phyloP scores from a whole-genome alignment of 345 rosid species.

The Eucalyptus tenuipes region DNA sequence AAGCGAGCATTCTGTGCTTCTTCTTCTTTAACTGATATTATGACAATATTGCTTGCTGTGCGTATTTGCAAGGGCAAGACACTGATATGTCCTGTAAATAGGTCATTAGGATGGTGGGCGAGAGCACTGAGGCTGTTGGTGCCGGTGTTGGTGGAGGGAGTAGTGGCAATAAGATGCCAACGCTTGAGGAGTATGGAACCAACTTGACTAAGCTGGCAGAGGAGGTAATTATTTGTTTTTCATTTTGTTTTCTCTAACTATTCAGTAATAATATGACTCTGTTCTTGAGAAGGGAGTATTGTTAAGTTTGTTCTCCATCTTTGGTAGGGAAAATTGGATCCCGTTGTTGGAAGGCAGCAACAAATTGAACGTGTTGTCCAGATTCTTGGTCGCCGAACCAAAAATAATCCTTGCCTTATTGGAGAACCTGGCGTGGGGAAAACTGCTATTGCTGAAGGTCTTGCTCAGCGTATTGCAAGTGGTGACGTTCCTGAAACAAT shows the following conservation, averaged over 20 bases:
- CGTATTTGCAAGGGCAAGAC: background rate
- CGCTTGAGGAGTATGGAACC: slow-evolving; percentile 97
- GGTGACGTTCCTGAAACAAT: slow-evolving; percentile 99
- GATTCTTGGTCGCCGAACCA: slow-evolving; percentile 92
- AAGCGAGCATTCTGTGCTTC: background rate
- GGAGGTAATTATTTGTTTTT: slow-evolving; percentile 42
- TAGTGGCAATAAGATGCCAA: slow-evolving; percentile 86
- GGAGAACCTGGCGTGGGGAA: slow-evolving; percentile 99
- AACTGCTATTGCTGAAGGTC: slow-evolving; percentile 99
- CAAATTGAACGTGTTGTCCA: slow-evolving; percentile 96
- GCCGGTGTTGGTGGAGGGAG: slow-evolving; percentile 74
- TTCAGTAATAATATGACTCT: background rate
- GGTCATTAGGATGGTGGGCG: slow-evolving; percentile 99
- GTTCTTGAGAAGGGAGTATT: background rate
- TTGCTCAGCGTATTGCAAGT: slow-evolving; percentile 83
- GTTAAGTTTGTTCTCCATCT: background rate
- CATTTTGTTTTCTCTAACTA: background rate
- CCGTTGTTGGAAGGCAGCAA: slow-evolving; percentile 96
- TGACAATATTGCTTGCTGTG: background rate
- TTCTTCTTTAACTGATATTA: background rate
- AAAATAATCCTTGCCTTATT: slow-evolving; percentile 95
- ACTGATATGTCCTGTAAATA: slow-evolving; percentile 3
- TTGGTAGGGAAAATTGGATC: slow-evolving; percentile 89
- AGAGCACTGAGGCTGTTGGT: slow-evolving; percentile 72
- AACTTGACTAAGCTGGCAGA: slow-evolving; percentile 95